These are phyloP conservation scores for Escovopsis sp. DNA, from an alignment of 2,329 filamentous ascomycete genomes.

Conservation along the genomic window DNA sequence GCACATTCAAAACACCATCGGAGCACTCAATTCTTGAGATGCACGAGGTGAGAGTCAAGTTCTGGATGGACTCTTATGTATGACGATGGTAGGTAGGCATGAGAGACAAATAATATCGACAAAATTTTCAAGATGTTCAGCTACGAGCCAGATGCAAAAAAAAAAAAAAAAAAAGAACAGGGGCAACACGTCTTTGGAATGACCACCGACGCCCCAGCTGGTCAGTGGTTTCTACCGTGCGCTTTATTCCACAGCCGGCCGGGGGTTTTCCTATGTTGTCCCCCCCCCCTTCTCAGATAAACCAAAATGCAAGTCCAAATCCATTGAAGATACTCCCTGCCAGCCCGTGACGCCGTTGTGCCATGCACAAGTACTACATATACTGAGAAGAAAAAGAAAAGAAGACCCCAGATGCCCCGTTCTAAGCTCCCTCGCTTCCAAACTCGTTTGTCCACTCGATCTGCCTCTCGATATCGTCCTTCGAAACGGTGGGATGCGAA, in stretches of 20 bases:
- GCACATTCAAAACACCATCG: no score
- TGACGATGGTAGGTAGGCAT: no score
- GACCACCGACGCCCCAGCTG: not conserved
- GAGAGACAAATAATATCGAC: no score
- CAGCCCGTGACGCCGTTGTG: constrained; percentile 17
- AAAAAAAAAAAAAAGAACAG: no score
- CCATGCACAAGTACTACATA: constrained; percentile 9
- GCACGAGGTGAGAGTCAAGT: no score
- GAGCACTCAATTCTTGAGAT: no score
- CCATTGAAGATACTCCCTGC: constrained; percentile 7
- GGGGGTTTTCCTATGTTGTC: no score
- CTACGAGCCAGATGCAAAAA: no score
- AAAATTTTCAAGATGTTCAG: not conserved
- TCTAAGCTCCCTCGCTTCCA: constrained; percentile 65
- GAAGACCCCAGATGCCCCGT: not conserved
- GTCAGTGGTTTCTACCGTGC: no score
- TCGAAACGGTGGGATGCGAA: constrained; percentile 78
- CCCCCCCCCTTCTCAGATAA: not conserved
- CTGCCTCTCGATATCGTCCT: constrained; percentile 70
- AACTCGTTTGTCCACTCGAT: constrained; percentile 94
- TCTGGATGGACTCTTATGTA: no score
- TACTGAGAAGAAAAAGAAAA: not conserved
- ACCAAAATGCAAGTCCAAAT: constrained; percentile 4
- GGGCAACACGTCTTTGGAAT: no score
- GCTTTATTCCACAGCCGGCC: no score